Base-by-base conservation (phyloP, 805 yeast genomes). In the Candida parachauliodes region DNA sequence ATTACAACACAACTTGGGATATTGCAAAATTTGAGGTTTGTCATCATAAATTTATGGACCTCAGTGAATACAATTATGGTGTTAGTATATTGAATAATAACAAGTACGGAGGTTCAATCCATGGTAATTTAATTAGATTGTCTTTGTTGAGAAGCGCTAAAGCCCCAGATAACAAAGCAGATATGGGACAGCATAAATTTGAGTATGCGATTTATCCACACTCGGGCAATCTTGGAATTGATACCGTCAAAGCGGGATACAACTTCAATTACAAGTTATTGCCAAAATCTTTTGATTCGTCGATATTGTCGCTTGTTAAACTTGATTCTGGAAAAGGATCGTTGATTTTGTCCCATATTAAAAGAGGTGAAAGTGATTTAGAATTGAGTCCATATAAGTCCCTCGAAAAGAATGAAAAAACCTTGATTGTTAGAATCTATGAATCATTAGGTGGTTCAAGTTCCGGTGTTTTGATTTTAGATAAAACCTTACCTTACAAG, bases 1-100 rank as follows among this genome's bases (percentile, higher is more conserved):
- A 91, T 60, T 91, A 71, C 65, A 93, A 91, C 57, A 91, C 98
- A 0, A 69, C 87, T 1, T 91, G 98, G 98, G 98, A 91, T 53
- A 83, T 83, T 23, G 98, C 98, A 41, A 89, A 88, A 58, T 91
- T 91, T 59, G 98, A 91, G 62, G 96, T 88, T 8, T 86, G 96
- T 53, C 88, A 84, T 52, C 98, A 93, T 60, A 86, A 86, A 54
- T 91, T 87, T 63, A 91, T 94, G 49, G 98, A 91, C 57, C 79
- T 85, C 50, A 83, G 95, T 18, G 98, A 88, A 52, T 77, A 69
- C 58, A 77, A 75, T 44, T 89, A 87, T 53, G 98, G 98, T 54
- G 95, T 88, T 9, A 73, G 94, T 0, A 63, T 91, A 12, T 56
- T 91, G 51, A 91, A 89, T 57, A 81, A 88, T 60, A 75, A 81